Evolutionary conservation across 192 early-diverging fungal species (phyloP).

Genomic region (Coemansia sp.): DNA sequence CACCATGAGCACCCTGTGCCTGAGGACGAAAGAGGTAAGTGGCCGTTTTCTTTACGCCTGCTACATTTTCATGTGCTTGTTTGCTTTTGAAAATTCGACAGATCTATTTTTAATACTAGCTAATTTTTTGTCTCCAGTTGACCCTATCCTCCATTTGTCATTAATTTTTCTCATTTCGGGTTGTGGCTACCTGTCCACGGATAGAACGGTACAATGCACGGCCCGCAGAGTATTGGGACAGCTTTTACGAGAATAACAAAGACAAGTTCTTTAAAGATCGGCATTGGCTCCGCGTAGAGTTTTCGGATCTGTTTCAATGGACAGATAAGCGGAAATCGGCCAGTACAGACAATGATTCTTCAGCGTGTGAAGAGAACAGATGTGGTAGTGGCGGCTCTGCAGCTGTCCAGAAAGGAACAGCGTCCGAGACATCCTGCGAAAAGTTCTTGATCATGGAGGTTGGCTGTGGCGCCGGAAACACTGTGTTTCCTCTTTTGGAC

Average conservation of each 20-base stretch:
- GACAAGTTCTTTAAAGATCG: slow-evolving; percentile 96
- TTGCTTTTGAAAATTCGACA: not conserved
- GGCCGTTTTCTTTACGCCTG: not conserved
- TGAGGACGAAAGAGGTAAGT: slow-evolving; percentile 44
- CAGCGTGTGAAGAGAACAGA: not conserved
- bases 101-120: not conserved
- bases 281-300: slow-evolving; percentile 92
- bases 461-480: slow-evolving; percentile 80
- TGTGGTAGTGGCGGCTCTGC: not conserved
- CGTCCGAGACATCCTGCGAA: slow-evolving; percentile 1
- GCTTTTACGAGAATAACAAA: slow-evolving; percentile 76
- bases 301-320: slow-evolving; percentile 78
- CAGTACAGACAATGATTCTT: not conserved
- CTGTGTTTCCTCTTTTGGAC: slow-evolving; percentile 72
- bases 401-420: not conserved
- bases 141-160: not conserved
- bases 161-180: not conserved
- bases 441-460: slow-evolving; percentile 69
- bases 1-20: slow-evolving; percentile 75
- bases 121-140: not conserved
- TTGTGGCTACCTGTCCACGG: not conserved
- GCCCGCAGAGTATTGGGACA: slow-evolving; percentile 68
- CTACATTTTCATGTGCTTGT: not conserved
- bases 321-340: slow-evolving; percentile 29
- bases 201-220: slow-evolving; percentile 58